phyloP scores from a whole-genome alignment of 192 early-diverging fungal genomes.

The Backusella australiensis region DNA sequence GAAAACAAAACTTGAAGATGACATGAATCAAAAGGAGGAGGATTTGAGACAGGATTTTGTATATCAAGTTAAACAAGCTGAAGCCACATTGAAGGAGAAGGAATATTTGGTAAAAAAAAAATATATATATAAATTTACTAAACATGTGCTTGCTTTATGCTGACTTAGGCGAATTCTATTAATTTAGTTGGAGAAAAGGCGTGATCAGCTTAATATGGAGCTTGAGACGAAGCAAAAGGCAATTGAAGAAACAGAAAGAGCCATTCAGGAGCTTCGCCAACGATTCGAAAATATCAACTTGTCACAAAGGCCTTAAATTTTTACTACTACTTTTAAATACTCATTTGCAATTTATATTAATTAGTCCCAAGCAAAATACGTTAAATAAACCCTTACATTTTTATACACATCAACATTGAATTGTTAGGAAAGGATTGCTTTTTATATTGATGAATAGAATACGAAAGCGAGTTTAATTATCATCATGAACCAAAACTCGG shows the following conservation, averaged over 20 bases:
- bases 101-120: slow-evolving; percentile 44
- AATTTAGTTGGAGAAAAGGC: not conserved
- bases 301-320: not conserved
- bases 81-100: slow-evolving; percentile 37
- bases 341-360: not conserved
- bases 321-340: not conserved
- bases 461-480: no score
- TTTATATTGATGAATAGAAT: no score
- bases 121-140: not conserved
- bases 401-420: not conserved
- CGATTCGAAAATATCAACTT: not conserved
- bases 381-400: not conserved
- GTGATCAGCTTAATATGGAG: not conserved
- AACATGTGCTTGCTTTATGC: not conserved
- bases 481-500: no score
- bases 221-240: not conserved
- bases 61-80: slow-evolving; percentile 47
- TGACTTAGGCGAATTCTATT: not conserved
- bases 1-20: slow-evolving; percentile 57
- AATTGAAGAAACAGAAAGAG: not conserved
- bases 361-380: not conserved
- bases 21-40: slow-evolving; percentile 61
- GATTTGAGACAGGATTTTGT: slow-evolving; percentile 53
- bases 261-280: not conserved
- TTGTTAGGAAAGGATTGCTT: not conserved